Evolutionary conservation across 345 rosid species (phyloP).

Genomic region (Psidium guajava): DNA sequence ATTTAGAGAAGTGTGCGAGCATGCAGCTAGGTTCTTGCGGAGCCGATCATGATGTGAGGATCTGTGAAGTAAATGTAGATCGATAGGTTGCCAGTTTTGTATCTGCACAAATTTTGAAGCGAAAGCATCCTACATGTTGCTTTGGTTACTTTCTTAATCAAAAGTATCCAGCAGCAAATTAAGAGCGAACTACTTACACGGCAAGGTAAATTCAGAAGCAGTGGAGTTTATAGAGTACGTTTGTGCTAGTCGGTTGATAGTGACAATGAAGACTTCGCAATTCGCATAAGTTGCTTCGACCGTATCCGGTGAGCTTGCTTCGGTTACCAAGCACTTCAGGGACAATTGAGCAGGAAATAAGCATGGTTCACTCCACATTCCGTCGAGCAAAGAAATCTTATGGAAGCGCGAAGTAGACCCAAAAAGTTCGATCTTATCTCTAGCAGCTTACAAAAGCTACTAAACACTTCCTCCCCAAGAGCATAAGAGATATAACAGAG

Average conservation of each 20-base stretch:
- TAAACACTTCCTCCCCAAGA: not conserved
- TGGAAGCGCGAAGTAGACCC: not conserved
- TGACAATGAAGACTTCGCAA: not conserved
- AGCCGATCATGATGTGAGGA: conserved; percentile 74
- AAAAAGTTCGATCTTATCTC: not conserved
- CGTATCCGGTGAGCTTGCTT: not conserved
- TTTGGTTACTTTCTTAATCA: not conserved
- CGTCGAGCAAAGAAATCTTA: not conserved
- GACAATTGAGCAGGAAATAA: not conserved
- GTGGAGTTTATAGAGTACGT: not conserved
- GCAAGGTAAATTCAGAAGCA: not conserved
- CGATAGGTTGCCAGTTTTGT: not conserved
- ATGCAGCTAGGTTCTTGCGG: conserved; percentile 74
- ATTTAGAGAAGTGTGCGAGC: conserved; percentile 16
- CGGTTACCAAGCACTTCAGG: not conserved
- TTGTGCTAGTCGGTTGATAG: not conserved
- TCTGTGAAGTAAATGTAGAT: conserved; percentile 39
- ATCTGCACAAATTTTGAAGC: not conserved
- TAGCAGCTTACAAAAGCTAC: not conserved
- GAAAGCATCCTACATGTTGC: not conserved
- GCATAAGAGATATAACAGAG: no score
- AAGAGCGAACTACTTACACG: not conserved
- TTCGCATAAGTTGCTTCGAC: not conserved
- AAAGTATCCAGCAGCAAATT: not conserved
- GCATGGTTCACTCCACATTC: not conserved